Base-by-base conservation (phyloP, 1,284 basidiomycete genomes). In the Acaromyces ingoldii region DNA sequence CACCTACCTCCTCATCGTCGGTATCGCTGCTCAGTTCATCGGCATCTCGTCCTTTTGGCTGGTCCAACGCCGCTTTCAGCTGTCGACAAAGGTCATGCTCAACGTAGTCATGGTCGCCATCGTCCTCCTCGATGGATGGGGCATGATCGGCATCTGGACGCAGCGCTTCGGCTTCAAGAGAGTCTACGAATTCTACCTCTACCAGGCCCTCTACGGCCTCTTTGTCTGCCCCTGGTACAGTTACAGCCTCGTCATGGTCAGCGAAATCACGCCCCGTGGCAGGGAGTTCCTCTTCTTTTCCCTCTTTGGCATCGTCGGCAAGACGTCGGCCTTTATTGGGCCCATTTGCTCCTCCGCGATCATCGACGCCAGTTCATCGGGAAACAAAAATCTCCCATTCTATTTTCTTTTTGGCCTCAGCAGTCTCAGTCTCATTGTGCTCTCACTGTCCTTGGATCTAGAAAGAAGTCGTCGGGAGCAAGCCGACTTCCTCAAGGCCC, bases 191-290 rank as follows among this genome's bases (percentile, higher is more conserved):
- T 30, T 43, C 6, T 58, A 33, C 3, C 1, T 4, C 11, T 49
- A 51, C 44, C 44, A 58, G 40, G 55, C 52, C 24, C 54, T 42
- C 51, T 66, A 42, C 41, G 51, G 43, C 4, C n/a, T 43, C 0
- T 88, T 88, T 75, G 88, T 90, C 76, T 88, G 87, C 6, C 88
- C 89, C 0, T 91, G 89, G 78, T 91, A 87, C 69, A 85, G 88
- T 0, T 87, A 85, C 68, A 82, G 85, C 17, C 87, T 89, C 76
- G 88, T 88, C 0, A 87, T 88, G 86, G 88, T 90, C 52, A 85
- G 84, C 65, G 86, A 89, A 65, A 86, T 89, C 6, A 85, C 85
- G 13, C 87, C 87, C 10, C 76, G 83, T 25, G 60, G 68, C 19
- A 70, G 63, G 55, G 68, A 75, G 41, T 86, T 87, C 74, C 77